Evolutionary conservation across 2,329 filamentous ascomycete species (phyloP), one percentile per base, ranked within the genome.

Genomic region (Paracorniculantispora psalliotae): DNA sequence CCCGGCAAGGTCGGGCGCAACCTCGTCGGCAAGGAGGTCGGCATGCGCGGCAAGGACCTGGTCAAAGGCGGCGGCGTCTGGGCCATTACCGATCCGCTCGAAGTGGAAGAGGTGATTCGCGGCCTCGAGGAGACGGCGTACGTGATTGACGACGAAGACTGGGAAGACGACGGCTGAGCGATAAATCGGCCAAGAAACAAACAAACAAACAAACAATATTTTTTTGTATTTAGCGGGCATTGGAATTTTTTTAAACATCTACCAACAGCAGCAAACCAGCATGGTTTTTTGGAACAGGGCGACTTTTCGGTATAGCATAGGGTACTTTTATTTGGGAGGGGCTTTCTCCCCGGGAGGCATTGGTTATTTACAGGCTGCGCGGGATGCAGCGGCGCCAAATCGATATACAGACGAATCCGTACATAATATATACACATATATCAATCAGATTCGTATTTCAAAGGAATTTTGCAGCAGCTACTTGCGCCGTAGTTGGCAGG

Each of bases 1-100:
- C 93, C 93, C 0, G 93, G 93, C 5, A 96, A 96, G 71, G 93
- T 97, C 2, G 93, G 93, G 1, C 82, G 92, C 59, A 97, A 97
- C 71, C 79, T 97, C 8, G 92, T 97, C 1, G 92, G 92, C 13
- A 97, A 97, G 74, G 93, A 97, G 74, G 92, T 97, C 3, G 92
- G 92, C 10, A 92, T 94, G 85, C 84, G 85, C 52, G 86, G 85
- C 23, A 84, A 88, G 67, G 90, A 94, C 58, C 77, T 83, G 17
- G 84, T 93, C 51, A 96, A 93, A 70, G 92, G 92, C 1, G 92
- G 92, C 51, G 93, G 93, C 2, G 92, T 97, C 0, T 96, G 92
- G 92, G 92, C 89, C 4, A 90, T 97, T 57, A 92, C 86, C 10
- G 88, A 92, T 69, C 91, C 92, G 9, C 82, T 80, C 58, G 88